Base-by-base conservation (phyloP, 495 filamentous ascomycete genomes). In the Annulohypoxylon stygium region DNA sequence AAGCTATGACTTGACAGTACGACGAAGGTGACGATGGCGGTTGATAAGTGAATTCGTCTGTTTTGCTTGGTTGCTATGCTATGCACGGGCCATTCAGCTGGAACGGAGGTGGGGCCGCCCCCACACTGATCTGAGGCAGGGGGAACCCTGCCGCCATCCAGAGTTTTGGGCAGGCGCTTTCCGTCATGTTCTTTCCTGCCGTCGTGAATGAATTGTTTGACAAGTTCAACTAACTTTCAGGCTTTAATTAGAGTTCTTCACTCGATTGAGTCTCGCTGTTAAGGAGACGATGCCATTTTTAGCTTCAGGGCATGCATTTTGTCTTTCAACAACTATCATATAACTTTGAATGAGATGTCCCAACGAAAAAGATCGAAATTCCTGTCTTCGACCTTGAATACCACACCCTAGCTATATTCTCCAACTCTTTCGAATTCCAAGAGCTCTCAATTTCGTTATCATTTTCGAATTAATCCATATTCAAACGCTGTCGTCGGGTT, bases 51-150 rank as follows among this genome's bases (percentile, higher is more conserved):
- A 58, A 63, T 73, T 30, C 65, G 65, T 16, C 61, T 74, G 71
- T 74, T 74, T 69, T 74, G 30, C 50, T 64, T 67, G 62, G 72
- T 75, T 75, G 72, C 72, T 75, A 75, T 70, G 72, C 23, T 43
- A 39, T 25, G 72, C 72, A 75, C 72, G 72, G 63, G 12, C 72
- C 72, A 58, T 6, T 4, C 30, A 14, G 12, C 11, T 9, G 2
- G 26, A 69, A 64, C 39, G 11, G 39, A 43, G 23, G 43, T 60
- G 70, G 11, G 62, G 48, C 61, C 55, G 33, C 51, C 66, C 63
- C 61, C 43, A 65, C 61, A 65, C 23, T 41, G 69, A 69, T 73
- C 70, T 65, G 60, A 45, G 7, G 54, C 70, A 73, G 59, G 70
- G 53, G 18, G 26, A 5, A 55, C 53, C 70, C 65, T 68, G 54